phyloP scores from a whole-genome alignment of 768 basidiomycete species.

The Mycena metata region DNA sequence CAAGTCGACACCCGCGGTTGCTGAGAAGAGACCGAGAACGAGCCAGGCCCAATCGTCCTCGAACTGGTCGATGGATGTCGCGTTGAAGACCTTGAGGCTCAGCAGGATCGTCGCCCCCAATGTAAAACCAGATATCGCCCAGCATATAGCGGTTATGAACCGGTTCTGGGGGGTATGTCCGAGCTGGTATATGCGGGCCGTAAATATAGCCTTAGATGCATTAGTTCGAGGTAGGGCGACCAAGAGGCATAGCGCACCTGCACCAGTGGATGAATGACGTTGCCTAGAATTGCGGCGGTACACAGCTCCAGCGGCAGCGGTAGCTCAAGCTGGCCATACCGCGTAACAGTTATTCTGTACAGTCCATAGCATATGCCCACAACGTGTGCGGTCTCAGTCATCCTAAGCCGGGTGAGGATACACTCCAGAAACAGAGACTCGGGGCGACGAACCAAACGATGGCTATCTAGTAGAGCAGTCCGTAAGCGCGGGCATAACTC shows the following conservation, averaged over 20 bases:
- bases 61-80: constrained; percentile 24
- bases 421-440: not conserved
- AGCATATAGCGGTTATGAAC: constrained; percentile 20
- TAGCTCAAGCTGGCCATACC: constrained; percentile 33
- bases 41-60: constrained; percentile 35
- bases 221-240: not conserved
- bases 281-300: constrained; percentile 34
- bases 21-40: constrained; percentile 24
- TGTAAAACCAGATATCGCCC: constrained; percentile 32
- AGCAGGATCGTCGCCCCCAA: constrained; percentile 33
- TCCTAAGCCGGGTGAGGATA: not conserved
- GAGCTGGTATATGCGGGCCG: constrained; percentile 36
- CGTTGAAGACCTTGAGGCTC: constrained; percentile 28
- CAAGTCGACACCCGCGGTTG: constrained; percentile 29
- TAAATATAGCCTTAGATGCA: constrained; percentile 27
- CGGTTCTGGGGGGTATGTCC: constrained; percentile 22
- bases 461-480: constrained; percentile 20
- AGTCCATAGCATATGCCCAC: constrained; percentile 33
- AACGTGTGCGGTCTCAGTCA: constrained; percentile 27
- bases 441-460: constrained; percentile 25
- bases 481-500: not conserved
- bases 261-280: constrained; percentile 34
- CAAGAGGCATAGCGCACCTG: constrained; percentile 16
- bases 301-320: constrained; percentile 31
- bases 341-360: constrained; percentile 32